A percentile compares a stretch with the other conserved stretches of the same genome.
Evolutionary conservation across 148 eudicot species (phyloP).

Genomic region (Euryodendron excelsum): DNA sequence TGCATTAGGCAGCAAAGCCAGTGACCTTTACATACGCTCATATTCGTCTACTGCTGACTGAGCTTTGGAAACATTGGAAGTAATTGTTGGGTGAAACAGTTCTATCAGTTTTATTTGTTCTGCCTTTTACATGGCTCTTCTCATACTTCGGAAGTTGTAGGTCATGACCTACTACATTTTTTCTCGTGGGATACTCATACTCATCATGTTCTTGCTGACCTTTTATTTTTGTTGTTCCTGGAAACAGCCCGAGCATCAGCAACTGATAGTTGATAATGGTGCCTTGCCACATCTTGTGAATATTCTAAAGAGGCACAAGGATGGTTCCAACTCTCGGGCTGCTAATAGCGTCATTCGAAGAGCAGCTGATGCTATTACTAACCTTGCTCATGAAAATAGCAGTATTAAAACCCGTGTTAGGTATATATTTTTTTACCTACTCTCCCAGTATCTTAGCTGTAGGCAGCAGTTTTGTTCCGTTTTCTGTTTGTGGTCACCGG

Average conservation of each 20-base stretch:
- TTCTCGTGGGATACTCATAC: not conserved
- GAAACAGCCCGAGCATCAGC: slow-evolving; percentile 89
- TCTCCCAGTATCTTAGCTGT: not conserved
- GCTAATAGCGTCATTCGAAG: slow-evolving; percentile 69
- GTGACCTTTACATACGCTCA: not conserved
- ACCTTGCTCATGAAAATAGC: slow-evolving; percentile 94
- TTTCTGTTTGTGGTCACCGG: not conserved
- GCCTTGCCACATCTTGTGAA: slow-evolving; percentile 79
- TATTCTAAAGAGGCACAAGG: slow-evolving; percentile 57
- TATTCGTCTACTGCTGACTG: not conserved
- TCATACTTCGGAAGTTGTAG: not conserved
- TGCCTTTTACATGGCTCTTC: not conserved
- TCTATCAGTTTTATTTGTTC: not conserved
- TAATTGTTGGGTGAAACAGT: not conserved
- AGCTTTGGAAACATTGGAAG: not conserved
- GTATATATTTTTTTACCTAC: slow-evolving; percentile 33
- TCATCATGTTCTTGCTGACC: not conserved
- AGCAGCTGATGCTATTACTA: slow-evolving; percentile 94
- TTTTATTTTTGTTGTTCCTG: not conserved
- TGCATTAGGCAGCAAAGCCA: not conserved
- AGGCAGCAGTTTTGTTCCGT: not conserved
- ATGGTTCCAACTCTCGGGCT: slow-evolving; percentile 45
- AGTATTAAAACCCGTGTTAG: slow-evolving; percentile 76
- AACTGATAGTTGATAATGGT: slow-evolving; percentile 85
- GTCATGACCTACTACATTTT: not conserved